Percentiles rank a stretch among this genome's conserved stretches.
phyloP scores from a whole-genome alignment of 2,329 filamentous ascomycete genomes.

The Penicillium digitatum region DNA sequence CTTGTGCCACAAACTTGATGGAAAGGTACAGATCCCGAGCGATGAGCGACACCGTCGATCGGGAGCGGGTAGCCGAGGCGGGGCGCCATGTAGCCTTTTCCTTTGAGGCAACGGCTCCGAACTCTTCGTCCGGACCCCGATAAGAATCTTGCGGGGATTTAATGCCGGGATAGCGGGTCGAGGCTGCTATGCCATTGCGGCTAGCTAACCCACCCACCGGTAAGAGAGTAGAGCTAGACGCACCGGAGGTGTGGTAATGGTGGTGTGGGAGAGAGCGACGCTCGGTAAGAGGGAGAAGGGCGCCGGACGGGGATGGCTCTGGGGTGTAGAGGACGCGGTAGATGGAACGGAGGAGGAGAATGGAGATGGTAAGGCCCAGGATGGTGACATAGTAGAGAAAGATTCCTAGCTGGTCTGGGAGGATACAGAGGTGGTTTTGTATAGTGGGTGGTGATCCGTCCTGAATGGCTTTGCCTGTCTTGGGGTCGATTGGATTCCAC shows the following conservation, averaged over 20 bases:
- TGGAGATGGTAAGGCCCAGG: constrained; percentile 50
- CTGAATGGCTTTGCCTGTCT: constrained; percentile 33
- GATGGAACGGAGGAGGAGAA: constrained; percentile 47
- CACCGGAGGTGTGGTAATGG: constrained; percentile 30
- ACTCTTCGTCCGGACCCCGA: constrained; percentile 22
- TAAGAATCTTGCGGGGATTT: constrained; percentile 23
- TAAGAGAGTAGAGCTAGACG: constrained; percentile 31
- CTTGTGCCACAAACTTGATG: constrained; percentile 59
- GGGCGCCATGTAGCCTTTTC: constrained; percentile 26
- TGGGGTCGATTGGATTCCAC: constrained; percentile 78
- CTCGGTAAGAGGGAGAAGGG: constrained; percentile 32
- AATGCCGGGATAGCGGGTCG: constrained; percentile 17
- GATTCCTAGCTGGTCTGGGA: constrained; percentile 81
- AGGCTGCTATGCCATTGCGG: constrained; percentile 23
- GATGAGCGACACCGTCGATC: constrained; percentile 42
- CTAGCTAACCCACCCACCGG: constrained; percentile 29
- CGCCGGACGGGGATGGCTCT: constrained; percentile 7
- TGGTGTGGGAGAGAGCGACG: constrained; percentile 23
- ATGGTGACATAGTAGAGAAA: constrained; percentile 74
- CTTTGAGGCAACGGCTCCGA: constrained; percentile 20
- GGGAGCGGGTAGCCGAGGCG: constrained; percentile 24
- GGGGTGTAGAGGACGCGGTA: constrained; percentile 27
- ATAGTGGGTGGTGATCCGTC: constrained; percentile 52
- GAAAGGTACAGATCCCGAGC: constrained; percentile 59
- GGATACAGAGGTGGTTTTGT: constrained; percentile 83